These are phyloP conservation scores for Haplosporangium sp. DNA, from an alignment of 371 early-diverging fungal species.

Conservation along the genomic window DNA sequence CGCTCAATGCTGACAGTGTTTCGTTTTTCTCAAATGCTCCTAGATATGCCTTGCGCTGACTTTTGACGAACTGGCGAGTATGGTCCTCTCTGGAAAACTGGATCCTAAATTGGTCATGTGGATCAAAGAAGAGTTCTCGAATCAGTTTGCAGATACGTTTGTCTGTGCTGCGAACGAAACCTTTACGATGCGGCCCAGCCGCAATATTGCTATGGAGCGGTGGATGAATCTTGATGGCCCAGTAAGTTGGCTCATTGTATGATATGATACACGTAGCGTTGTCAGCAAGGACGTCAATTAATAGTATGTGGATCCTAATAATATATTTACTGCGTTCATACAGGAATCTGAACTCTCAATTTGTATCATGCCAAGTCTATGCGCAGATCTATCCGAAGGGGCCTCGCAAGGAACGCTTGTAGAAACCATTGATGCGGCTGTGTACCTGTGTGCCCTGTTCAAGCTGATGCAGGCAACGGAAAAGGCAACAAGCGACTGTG, in stretches of 20 bases:
- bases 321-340: too few species aligned
- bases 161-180: slow-evolving; percentile 60
- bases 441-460: slow-evolving; percentile 76
- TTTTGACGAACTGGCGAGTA: slow-evolving; percentile 78
- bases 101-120: slow-evolving; percentile 72
- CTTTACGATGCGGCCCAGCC: slow-evolving; percentile 17
- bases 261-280: too few species aligned
- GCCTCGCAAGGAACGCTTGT: slow-evolving; percentile 22
- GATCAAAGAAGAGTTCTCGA: slow-evolving; percentile 76
- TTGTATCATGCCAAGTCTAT: slow-evolving; percentile 51
- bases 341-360: slow-evolving; percentile 31
- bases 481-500: slow-evolving; percentile 64
- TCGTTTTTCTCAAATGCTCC: slow-evolving; percentile 19
- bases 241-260: slow-evolving; percentile 29
- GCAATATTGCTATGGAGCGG: slow-evolving; percentile 42
- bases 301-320: too few species aligned
- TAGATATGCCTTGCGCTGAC: slow-evolving; percentile 75
- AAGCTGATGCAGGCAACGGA: slow-evolving; percentile 81
- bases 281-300: too few species aligned
- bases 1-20: neutral
- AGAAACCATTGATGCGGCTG: slow-evolving; percentile 49
- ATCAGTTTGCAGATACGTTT: slow-evolving; percentile 72
- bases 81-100: slow-evolving; percentile 63
- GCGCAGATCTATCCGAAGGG: slow-evolving; percentile 20
- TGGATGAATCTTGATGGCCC: slow-evolving; percentile 65